Percentiles rank a stretch among this genome's conserved stretches.
phyloP scores from a whole-genome alignment of 2,329 filamentous ascomycete species.

The Penicillium sumatraense region DNA sequence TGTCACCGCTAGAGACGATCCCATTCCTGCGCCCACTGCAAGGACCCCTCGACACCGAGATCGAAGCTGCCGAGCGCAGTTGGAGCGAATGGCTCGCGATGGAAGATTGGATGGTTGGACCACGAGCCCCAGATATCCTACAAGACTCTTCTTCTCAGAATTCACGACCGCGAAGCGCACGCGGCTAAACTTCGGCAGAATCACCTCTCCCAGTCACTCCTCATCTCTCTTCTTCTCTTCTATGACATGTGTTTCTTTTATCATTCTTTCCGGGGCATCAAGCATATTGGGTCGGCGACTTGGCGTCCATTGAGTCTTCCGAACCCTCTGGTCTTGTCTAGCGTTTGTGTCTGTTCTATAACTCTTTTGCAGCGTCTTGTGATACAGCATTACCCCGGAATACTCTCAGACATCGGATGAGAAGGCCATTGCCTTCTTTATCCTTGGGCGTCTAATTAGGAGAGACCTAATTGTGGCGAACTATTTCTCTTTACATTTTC shows the following conservation, averaged over 20 bases:
- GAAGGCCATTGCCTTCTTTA: background rate
- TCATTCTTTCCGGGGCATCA: conserved; percentile 5
- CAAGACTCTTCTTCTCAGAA: conserved; percentile 43
- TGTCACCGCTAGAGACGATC: conserved; percentile 78
- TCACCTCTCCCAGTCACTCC: background rate
- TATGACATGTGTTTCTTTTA: conserved; percentile 2
- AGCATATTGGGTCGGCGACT: conserved; percentile 12
- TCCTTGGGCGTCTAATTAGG: conserved; percentile 3
- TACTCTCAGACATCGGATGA: background rate
- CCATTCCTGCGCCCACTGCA: conserved; percentile 87
- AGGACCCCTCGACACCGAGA: conserved; percentile 75
- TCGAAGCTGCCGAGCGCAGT: conserved; percentile 76
- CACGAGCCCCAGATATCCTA: conserved; percentile 64
- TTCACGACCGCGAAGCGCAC: conserved; percentile 38
- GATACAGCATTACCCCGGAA: conserved; percentile 16
- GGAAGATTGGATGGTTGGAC: conserved; percentile 99
- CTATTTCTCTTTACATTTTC: background rate
- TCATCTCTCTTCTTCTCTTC: background rate
- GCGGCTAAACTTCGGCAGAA: conserved; percentile 25
- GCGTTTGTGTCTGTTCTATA: conserved; percentile 17
- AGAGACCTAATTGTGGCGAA: conserved; percentile 9
- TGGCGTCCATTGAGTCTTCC: conserved; percentile 18
- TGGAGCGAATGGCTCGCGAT: conserved; percentile 97
- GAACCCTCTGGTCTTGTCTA: conserved; percentile 16
- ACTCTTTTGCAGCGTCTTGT: conserved; percentile 11